Evolutionary conservation across 768 basidiomycete species (phyloP).

Genomic region (Mrakia frigida): DNA sequence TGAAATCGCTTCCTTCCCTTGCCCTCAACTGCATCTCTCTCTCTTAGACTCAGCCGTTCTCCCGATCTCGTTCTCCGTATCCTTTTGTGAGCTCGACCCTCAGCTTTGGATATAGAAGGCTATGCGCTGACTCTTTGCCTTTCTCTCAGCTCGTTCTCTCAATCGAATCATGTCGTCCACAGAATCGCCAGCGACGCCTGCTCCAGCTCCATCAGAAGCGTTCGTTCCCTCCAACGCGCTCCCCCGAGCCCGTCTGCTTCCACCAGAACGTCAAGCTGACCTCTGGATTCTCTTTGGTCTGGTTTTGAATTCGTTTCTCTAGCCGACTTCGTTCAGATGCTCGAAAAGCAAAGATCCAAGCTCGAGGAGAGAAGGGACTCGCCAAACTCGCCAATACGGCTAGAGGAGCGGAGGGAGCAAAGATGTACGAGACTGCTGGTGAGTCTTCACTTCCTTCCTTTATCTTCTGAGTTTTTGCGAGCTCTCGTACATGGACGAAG

Average conservation of each 20-base stretch:
- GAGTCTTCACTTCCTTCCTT: background rate
- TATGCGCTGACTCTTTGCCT: background rate
- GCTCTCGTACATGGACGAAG: background rate
- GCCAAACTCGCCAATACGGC: conserved; percentile 31
- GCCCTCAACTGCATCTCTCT: background rate
- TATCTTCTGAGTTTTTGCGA: background rate
- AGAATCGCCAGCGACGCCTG: background rate
- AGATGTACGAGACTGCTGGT: conserved; percentile 25
- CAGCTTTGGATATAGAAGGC: background rate
- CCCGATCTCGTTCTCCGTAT: background rate
- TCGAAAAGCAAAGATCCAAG: conserved; percentile 33
- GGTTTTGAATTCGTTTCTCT: background rate
- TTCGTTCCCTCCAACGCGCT: background rate
- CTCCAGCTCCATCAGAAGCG: background rate
- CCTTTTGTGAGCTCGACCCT: background rate
- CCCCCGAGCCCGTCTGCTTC: background rate
- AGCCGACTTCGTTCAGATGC: conserved; percentile 30
- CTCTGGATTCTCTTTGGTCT: background rate
- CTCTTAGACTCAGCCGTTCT: background rate
- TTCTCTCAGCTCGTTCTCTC: background rate
- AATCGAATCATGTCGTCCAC: background rate
- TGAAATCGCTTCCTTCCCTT: no score
- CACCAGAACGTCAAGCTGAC: background rate
- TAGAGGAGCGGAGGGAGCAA: conserved; percentile 30
- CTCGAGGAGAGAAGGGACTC: conserved; percentile 28